phyloP scores from a whole-genome alignment of 208 protist species.

The Angomonas deanei region DNA sequence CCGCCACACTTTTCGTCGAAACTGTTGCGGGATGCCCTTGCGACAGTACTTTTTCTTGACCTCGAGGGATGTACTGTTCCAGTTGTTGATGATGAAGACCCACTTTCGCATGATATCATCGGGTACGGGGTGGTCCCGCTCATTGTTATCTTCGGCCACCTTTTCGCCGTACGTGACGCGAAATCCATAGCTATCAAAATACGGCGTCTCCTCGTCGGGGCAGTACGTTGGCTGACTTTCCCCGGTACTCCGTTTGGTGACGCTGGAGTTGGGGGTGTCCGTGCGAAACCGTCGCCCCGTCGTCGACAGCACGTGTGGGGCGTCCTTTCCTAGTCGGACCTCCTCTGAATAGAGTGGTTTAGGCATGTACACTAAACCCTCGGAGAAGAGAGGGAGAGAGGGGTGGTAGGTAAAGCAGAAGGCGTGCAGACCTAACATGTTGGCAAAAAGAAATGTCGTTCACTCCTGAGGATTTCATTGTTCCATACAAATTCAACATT shows the following conservation, averaged over 20 bases:
- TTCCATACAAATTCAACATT: too few species aligned
- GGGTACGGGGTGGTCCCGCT: slow-evolving; percentile 9
- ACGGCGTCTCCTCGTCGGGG: background rate
- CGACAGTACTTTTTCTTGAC: slow-evolving; percentile 62
- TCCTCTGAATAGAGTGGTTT: background rate
- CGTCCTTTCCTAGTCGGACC: background rate
- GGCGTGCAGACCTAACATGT: too few species aligned
- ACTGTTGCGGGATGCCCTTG: slow-evolving; percentile 58
- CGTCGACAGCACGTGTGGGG: background rate
- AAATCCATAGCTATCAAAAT: slow-evolving; percentile 72
- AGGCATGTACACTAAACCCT: too few species aligned
- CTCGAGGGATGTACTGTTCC: slow-evolving; percentile 15
- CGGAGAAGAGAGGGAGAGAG: background rate
- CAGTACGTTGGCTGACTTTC: slow-evolving; percentile 1
- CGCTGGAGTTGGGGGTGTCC: background rate
- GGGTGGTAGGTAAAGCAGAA: too few species aligned
- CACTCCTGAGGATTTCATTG: too few species aligned
- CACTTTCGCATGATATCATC: slow-evolving; percentile 17
- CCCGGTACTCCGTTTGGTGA: background rate
- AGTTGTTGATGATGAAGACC: slow-evolving; percentile 24
- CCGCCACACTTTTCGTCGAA: slow-evolving; percentile 61
- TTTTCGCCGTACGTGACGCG: slow-evolving; percentile 60
- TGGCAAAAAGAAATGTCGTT: too few species aligned
- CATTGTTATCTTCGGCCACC: slow-evolving; percentile 37
- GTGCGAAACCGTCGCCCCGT: background rate